Conservation (phyloP, 352 stramenopile species). For the Phytophthora fragariaefolia region DNA sequence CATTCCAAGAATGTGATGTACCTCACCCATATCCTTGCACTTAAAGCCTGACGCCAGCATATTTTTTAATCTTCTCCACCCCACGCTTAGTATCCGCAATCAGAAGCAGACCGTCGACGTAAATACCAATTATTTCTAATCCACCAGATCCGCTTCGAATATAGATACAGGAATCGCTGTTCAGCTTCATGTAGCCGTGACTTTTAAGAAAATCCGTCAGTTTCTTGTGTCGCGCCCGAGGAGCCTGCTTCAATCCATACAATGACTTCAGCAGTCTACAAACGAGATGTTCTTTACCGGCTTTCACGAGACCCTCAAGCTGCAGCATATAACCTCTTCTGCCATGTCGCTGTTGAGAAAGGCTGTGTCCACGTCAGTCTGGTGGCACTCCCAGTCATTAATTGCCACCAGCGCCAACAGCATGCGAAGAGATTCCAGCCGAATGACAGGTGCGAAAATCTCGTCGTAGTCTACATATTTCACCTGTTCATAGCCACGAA, state of each 20-base stretch:
- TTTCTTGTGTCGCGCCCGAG: slow-evolving; percentile 21
- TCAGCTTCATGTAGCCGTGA: slow-evolving; percentile 17
- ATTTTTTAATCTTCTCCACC: neutral
- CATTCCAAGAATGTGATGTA: slow-evolving; percentile 13
- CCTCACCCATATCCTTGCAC: slow-evolving; percentile 19
- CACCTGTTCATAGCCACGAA: slow-evolving; percentile 16
- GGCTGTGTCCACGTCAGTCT: slow-evolving; percentile 21
- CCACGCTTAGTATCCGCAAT: neutral
- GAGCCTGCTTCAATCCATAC: slow-evolving; percentile 19
- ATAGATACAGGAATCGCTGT: slow-evolving; percentile 27
- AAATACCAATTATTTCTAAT: slow-evolving; percentile 19
- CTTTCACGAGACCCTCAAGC: slow-evolving; percentile 5
- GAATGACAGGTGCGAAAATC: slow-evolving; percentile 19
- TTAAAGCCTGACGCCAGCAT: slow-evolving; percentile 14
- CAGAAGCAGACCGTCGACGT: slow-evolving; percentile 16
- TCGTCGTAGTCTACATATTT: slow-evolving; percentile 20
- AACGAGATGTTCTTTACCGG: slow-evolving; percentile 1
- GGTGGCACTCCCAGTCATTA: slow-evolving; percentile 25
- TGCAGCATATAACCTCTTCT: slow-evolving; percentile 28
- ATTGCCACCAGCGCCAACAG: slow-evolving; percentile 19
- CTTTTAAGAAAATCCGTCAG: slow-evolving; percentile 21
- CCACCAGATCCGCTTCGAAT: neutral
- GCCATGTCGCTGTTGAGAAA: slow-evolving; percentile 23
- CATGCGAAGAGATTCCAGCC: slow-evolving; percentile 18
- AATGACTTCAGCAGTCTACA: slow-evolving; percentile 8